These are phyloP conservation scores for Colletotrichum sp. DNA, from an alignment of 2,329 filamentous ascomycete genomes.

Conservation along the genomic window DNA sequence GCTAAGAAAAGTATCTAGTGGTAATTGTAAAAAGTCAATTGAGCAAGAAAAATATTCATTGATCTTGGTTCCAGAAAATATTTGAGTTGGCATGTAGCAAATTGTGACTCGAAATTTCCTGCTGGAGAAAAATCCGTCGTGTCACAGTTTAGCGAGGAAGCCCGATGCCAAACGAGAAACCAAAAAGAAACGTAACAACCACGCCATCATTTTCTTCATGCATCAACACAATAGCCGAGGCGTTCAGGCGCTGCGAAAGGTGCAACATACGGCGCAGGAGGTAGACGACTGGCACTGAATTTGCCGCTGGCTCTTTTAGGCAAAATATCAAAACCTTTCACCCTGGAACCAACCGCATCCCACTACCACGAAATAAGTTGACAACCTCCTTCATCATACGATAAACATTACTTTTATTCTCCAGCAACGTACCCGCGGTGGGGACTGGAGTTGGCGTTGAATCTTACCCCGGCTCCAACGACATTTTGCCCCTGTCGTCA, in stretches of 20 bases:
- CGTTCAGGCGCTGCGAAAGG: background rate
- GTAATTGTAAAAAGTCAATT: too few relatives aligned
- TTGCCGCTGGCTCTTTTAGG: background rate
- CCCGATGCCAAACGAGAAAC: background rate
- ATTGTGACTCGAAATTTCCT: background rate
- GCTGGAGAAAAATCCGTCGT: background rate
- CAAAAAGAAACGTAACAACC: background rate
- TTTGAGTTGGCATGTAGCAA: background rate
- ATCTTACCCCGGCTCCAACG: background rate
- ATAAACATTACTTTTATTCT: background rate
- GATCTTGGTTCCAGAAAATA: rapidly evolving
- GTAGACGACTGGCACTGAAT: background rate
- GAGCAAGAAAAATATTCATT: background rate
- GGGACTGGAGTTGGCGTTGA: background rate
- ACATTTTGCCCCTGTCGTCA: background rate
- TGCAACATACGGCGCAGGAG: background rate
- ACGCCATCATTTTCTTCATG: background rate
- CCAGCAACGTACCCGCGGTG: background rate
- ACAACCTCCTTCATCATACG: background rate
- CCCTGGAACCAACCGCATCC: background rate
- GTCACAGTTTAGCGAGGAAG: background rate
- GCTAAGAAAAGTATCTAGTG: too few relatives aligned
- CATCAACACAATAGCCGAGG: background rate
- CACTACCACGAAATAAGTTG: background rate
- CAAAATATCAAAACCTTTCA: background rate